Percentiles rank a stretch among this genome's conserved stretches.
Evolutionary conservation across 208 protist genomes (phyloP).

Genomic region (Acanthamoeba castellanii): DNA sequence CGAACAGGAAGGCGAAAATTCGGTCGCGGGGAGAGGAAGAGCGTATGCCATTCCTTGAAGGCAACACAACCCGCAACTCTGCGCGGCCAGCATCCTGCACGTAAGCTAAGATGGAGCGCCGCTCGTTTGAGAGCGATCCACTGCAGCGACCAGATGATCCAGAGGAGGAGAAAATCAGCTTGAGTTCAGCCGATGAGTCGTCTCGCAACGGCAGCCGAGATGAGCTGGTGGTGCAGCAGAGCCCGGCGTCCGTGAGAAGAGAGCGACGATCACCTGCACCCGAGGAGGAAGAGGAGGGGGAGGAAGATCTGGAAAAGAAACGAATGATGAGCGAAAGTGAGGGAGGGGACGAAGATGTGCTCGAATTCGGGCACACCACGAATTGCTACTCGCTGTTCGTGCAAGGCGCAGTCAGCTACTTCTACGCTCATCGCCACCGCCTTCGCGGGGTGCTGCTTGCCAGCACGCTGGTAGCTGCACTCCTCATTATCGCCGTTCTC

Average conservation of each 20-base stretch:
- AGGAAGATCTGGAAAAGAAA: constrained; percentile 34
- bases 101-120: not conserved
- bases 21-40: too few species aligned
- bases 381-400: constrained; percentile 23
- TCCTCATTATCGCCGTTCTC: constrained; percentile 19
- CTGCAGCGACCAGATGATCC: not conserved
- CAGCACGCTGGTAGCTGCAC: not conserved
- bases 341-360: not conserved
- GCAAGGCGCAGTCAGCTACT: constrained; percentile 28
- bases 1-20: too few species aligned
- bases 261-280: not conserved
- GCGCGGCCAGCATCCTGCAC: too few species aligned
- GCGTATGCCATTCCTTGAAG: too few species aligned
- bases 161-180: not conserved
- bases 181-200: not conserved
- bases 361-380: constrained; percentile 20
- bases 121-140: not conserved
- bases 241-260: too few species aligned
- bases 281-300: not conserved
- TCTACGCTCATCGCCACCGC: constrained; percentile 1
- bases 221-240: not conserved
- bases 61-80: too few species aligned
- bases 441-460: constrained; percentile 43
- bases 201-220: not conserved
- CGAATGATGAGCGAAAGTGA: not conserved